Evolutionary conservation across 495 filamentous ascomycete species (phyloP).

Genomic region (Aspergillus bertholletiae): DNA sequence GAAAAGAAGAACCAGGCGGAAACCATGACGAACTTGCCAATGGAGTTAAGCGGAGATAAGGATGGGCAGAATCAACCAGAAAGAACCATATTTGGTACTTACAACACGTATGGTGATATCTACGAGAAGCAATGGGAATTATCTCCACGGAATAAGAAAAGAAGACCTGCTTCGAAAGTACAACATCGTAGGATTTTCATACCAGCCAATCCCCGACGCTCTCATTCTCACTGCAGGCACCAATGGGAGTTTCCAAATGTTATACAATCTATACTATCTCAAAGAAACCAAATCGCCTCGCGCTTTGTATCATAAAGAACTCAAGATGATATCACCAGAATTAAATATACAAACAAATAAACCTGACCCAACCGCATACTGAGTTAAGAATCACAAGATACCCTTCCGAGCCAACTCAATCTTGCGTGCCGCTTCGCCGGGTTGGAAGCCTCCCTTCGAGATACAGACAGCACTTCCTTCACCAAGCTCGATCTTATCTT

Average conservation of each 20-base stretch:
- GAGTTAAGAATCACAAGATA: conserved; percentile 52
- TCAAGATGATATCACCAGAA: neutral
- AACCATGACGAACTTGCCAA: conserved; percentile 24
- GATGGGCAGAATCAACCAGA: neutral
- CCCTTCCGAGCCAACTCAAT: conserved; percentile 82
- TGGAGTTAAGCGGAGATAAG: conserved; percentile 36
- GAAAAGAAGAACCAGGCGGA: neutral
- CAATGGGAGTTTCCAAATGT: neutral
- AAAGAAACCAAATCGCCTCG: neutral
- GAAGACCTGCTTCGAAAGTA: no score
- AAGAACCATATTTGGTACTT: neutral
- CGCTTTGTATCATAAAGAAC: neutral
- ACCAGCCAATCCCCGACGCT: neutral
- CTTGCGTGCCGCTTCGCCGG: conserved; percentile 70
- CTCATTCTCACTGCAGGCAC: neutral
- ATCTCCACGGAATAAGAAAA: no score
- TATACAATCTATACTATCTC: neutral
- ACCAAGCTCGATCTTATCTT: conserved; percentile 86
- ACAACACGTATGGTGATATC: neutral
- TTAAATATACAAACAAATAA: no score
- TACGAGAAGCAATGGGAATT: no score
- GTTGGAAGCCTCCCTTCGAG: conserved; percentile 76
- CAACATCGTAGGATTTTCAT: no score
- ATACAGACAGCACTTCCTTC: conserved; percentile 79
- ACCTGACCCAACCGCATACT: neutral